A percentile compares a stretch with the other conserved stretches of the same genome.
Evolutionary conservation across 495 filamentous ascomycete genomes (phyloP).

Genomic region (Penicillium angulare): DNA sequence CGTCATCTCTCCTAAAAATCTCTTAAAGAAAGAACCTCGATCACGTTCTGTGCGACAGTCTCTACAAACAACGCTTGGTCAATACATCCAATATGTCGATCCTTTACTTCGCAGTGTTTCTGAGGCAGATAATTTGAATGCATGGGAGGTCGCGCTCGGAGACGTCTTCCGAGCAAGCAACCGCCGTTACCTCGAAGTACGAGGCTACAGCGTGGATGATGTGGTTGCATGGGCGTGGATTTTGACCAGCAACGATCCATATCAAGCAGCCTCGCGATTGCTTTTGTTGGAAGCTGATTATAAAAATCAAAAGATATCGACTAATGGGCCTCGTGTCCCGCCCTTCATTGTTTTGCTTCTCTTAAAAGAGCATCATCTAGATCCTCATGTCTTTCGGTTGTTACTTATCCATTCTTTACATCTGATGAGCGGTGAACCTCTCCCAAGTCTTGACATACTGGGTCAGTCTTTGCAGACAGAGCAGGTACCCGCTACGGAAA

Average conservation of each 20-base stretch:
- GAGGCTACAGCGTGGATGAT: conserved; percentile 47
- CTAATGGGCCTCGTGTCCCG: conserved; percentile 28
- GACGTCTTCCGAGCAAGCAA: conserved; percentile 35
- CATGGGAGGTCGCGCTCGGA: conserved; percentile 27
- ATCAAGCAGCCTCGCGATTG: conserved; percentile 42
- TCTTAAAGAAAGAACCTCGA: not conserved
- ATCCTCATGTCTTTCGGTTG: conserved; percentile 39
- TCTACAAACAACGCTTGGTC: conserved; percentile 36
- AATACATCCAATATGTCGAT: conserved; percentile 41
- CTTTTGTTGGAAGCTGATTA: conserved; percentile 32
- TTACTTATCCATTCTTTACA: conserved; percentile 44
- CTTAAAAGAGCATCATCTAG: conserved; percentile 43
- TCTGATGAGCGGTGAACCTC: conserved; percentile 33
- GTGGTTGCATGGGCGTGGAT: conserved; percentile 60
- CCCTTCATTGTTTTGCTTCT: conserved; percentile 51
- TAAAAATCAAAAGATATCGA: conserved; percentile 2
- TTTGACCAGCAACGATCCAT: conserved; percentile 40
- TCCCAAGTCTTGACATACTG: conserved; percentile 9
- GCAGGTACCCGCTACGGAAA: conserved; percentile 4
- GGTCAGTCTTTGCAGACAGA: not conserved
- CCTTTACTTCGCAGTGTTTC: conserved; percentile 21
- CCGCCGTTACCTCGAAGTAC: conserved; percentile 31
- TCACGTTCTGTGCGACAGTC: conserved; percentile 13
- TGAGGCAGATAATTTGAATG: not conserved
- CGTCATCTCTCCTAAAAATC: not conserved